Conservation (phyloP, 2,329 filamentous ascomycete genomes). For the Aspergillus ochraceoroseus region DNA sequence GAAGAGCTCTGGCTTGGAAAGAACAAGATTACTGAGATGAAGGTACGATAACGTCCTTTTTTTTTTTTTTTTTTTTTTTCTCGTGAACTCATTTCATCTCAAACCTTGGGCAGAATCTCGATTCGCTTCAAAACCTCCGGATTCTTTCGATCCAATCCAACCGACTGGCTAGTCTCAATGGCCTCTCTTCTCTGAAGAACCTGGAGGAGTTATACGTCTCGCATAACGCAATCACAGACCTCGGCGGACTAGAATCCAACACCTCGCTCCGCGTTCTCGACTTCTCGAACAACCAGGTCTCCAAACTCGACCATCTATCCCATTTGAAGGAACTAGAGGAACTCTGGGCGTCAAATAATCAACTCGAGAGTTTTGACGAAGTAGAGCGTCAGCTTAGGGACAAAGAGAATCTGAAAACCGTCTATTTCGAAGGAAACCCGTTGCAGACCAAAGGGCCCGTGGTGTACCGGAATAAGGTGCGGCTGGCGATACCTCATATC, state of each 20-base stretch:
- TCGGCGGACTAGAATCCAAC: constrained; percentile 67
- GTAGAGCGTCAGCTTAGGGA: constrained; percentile 70
- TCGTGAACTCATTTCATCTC: too few species aligned
- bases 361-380: constrained; percentile 72
- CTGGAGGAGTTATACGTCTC: constrained; percentile 95
- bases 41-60: constrained; percentile 42
- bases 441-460: constrained; percentile 74
- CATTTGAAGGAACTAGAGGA: constrained; percentile 72
- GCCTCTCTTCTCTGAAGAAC: constrained; percentile 65
- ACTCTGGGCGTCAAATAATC: constrained; percentile 90
- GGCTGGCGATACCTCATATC: constrained; percentile 78
- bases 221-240: constrained; percentile 78
- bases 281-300: constrained; percentile 80
- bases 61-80: too few species aligned
- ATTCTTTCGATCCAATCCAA: constrained; percentile 95
- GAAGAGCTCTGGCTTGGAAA: constrained; percentile 92
- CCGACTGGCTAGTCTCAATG: constrained; percentile 72
- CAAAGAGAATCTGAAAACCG: constrained; percentile 75
- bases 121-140: constrained; percentile 69
- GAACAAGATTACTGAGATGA: constrained; percentile 88
- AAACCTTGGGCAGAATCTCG: constrained; percentile 51
- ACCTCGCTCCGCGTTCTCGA: constrained; percentile 71
- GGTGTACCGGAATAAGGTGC: constrained; percentile 89
- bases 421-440: constrained; percentile 95
- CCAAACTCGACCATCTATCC: constrained; percentile 66